A percentile compares a stretch with the other conserved stretches of the same genome.
phyloP scores from a whole-genome alignment of 169 alveolate genomes.

The Babesia ovis region DNA sequence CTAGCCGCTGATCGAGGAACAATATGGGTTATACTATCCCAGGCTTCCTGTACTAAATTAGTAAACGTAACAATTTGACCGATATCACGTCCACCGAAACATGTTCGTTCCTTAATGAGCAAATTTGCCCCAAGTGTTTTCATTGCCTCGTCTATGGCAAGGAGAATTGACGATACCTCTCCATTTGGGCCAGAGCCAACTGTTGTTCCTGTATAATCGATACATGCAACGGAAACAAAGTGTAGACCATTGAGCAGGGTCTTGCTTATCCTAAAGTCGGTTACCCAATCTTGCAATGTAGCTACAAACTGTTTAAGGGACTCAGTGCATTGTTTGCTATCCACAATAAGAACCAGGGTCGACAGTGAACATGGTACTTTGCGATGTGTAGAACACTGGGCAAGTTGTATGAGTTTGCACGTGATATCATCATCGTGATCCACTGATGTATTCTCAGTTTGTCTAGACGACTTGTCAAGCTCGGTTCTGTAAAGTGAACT shows the following conservation, averaged over 20 bases:
- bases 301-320: conserved; percentile 10
- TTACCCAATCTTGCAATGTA: conserved; percentile 42
- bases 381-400: not conserved
- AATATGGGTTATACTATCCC: not conserved
- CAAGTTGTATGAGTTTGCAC: conserved; percentile 6
- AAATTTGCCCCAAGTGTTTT: conserved; percentile 27
- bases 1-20: not conserved
- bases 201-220: not conserved
- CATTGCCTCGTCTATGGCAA: not conserved
- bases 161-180: not conserved
- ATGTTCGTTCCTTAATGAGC: not conserved
- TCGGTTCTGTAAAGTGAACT: not conserved
- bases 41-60: conserved; percentile 42
- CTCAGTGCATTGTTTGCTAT: conserved; percentile 1
- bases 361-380: not conserved
- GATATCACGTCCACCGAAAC: conserved; percentile 31
- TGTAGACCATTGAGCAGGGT: conserved; percentile 4
- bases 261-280: conserved; percentile 48
- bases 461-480: not conserved
- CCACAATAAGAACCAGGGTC: conserved; percentile 37
- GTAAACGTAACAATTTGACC: conserved; percentile 49
- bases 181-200: not conserved
- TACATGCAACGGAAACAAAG: conserved; percentile 19
- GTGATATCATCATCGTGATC: not conserved
- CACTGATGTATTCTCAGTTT: not conserved